These are phyloP conservation scores for Saccharomycopsis javanensis DNA, from an alignment of 805 yeast species.

Conservation along the genomic window DNA sequence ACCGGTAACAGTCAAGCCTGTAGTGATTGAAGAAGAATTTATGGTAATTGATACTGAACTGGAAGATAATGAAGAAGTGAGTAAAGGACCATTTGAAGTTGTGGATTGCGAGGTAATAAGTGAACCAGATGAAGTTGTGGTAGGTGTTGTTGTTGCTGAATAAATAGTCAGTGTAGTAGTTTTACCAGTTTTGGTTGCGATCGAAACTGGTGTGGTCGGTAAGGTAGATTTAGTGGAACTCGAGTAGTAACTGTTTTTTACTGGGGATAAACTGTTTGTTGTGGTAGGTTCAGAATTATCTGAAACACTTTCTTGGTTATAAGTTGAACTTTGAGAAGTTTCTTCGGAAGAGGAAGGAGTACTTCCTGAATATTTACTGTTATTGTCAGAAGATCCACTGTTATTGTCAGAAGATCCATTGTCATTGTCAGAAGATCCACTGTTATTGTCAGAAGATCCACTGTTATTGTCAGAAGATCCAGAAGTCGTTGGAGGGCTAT, in stretches of 20 bases:
- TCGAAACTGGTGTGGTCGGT: background rate
- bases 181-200: background rate
- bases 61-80: background rate
- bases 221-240: background rate
- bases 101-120: slow-evolving; percentile 3
- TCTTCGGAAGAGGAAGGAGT: too few relatives aligned
- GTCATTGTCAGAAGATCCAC: background rate
- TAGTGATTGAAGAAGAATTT: background rate
- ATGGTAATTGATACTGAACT: background rate
- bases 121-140: slow-evolving; percentile 5
- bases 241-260: background rate
- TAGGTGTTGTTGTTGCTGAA: slow-evolving; percentile 7
- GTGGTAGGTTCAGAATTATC: background rate
- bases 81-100: slow-evolving; percentile 6
- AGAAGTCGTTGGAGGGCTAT: background rate
- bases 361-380: too few relatives aligned
- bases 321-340: too few relatives aligned
- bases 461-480: background rate
- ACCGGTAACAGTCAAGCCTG: background rate
- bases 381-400: background rate
- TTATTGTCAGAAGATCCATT: background rate
- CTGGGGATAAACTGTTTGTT: background rate
- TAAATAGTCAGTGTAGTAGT: slow-evolving; percentile 13
- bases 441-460: background rate
- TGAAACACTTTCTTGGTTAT: too few relatives aligned